phyloP scores from a whole-genome alignment of 148 eudicot species.

The Rhododendron mucronatum region DNA sequence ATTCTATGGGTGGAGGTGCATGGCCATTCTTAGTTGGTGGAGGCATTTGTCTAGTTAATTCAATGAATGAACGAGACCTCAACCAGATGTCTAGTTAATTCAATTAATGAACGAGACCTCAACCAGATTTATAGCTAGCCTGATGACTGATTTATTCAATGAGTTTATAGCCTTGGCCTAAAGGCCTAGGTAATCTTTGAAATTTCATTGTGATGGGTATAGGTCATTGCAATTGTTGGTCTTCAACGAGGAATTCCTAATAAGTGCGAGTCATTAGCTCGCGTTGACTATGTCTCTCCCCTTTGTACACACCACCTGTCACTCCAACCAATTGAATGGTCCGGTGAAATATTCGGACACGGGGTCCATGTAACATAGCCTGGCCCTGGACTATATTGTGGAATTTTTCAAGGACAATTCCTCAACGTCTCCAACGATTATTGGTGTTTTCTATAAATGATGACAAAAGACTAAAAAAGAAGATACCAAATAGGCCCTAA shows the following conservation, averaged over 20 bases:
- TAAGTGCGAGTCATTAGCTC: not conserved
- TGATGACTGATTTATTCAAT: not conserved
- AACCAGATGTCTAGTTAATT: not conserved
- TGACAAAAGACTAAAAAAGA: not conserved
- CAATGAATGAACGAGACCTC: too few species aligned
- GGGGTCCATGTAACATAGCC: not conserved
- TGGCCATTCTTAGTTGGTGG: not conserved
- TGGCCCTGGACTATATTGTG: not conserved
- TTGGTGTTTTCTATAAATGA: not conserved
- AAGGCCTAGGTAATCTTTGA: not conserved
- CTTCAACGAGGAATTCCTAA: not conserved
- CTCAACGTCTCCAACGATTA: not conserved
- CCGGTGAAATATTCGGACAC: too few species aligned
- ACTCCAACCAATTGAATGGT: not conserved
- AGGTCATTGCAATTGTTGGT: not conserved
- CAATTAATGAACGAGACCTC: not conserved
- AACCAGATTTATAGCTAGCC: too few species aligned
- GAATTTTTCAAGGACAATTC: not conserved
- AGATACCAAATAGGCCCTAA: not conserved
- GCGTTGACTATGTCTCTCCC: not conserved
- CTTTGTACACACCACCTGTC: not conserved
- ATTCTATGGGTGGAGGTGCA: not conserved
- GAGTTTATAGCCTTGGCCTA: not conserved
- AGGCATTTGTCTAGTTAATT: not conserved
- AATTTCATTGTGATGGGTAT: not conserved